phyloP scores from a whole-genome alignment of 169 alveolate species.

The Theileria luwenshuni region DNA sequence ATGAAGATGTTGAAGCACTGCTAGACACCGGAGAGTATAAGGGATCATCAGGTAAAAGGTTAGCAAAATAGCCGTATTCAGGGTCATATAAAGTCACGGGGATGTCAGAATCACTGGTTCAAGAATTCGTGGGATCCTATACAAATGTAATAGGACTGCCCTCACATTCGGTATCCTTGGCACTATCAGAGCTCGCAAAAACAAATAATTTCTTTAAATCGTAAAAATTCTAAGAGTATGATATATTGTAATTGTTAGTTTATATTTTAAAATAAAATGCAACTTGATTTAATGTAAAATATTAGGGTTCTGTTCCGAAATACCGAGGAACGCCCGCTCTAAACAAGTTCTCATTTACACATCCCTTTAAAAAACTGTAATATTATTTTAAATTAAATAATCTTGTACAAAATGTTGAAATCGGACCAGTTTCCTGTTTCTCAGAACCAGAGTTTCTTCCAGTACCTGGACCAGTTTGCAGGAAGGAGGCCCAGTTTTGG shows the following conservation, averaged over 20 bases:
- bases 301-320: neutral
- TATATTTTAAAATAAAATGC: slow-evolving; percentile 10
- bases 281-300: neutral
- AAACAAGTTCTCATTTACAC: slow-evolving; percentile 5
- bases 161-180: slow-evolving; percentile 47
- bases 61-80: slow-evolving; percentile 22
- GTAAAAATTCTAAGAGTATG: neutral
- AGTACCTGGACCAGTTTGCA: neutral
- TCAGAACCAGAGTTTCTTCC: neutral
- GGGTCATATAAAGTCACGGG: slow-evolving; percentile 76
- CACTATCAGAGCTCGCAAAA: slow-evolving; percentile 23
- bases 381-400: neutral
- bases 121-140: slow-evolving; percentile 72
- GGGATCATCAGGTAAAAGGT: slow-evolving; percentile 47
- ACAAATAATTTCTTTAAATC: neutral
- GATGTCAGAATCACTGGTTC: slow-evolving; percentile 65
- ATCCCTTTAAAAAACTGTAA: neutral
- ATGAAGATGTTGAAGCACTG: slow-evolving; percentile 67
- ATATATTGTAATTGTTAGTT: neutral
- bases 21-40: slow-evolving; percentile 53
- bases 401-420: neutral
- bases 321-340: too few species aligned
- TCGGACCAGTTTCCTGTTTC: neutral
- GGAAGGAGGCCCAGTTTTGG: slow-evolving; percentile 1
- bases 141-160: slow-evolving; percentile 76